These are phyloP conservation scores for Quercus variabilis DNA, from an alignment of 306 rosid genomes.

Conservation along the genomic window DNA sequence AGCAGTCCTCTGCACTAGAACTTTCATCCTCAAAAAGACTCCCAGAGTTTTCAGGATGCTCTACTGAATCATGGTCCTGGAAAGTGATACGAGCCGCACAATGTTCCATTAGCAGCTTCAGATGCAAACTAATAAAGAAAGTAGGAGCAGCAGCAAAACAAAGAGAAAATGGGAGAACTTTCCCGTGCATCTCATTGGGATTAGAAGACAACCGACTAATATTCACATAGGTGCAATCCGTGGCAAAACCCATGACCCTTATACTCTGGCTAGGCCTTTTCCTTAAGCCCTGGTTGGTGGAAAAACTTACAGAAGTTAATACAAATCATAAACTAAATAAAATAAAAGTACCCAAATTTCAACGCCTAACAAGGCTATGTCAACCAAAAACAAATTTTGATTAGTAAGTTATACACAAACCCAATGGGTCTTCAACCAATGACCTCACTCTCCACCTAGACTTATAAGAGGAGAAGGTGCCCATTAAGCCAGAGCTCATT, in stretches of 20 bases:
- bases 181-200: slow-evolving; percentile 35
- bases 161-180: slow-evolving; percentile 70
- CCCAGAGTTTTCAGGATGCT: slow-evolving; percentile 39
- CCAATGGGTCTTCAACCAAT: no score
- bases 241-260: slow-evolving; percentile 52
- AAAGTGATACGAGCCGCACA: slow-evolving; percentile 46
- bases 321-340: slow-evolving; percentile 23
- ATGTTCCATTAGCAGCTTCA: slow-evolving; percentile 70
- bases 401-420: no score
- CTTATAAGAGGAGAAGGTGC: no score
- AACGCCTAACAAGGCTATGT: slow-evolving; percentile 4
- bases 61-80: slow-evolving; percentile 35
- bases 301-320: slow-evolving; percentile 23
- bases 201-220: slow-evolving; percentile 26
- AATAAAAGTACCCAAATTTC: background rate
- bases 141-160: slow-evolving; percentile 82
- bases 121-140: slow-evolving; percentile 79
- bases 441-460: no score
- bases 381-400: background rate
- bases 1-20: slow-evolving; percentile 30
- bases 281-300: slow-evolving; percentile 43
- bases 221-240: slow-evolving; percentile 43
- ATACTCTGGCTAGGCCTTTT: slow-evolving; percentile 53
- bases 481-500: no score
- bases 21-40: slow-evolving; percentile 32